These are phyloP conservation scores for Dioszegia hungarica DNA, from an alignment of 768 basidiomycete species.

Conservation along the genomic window DNA sequence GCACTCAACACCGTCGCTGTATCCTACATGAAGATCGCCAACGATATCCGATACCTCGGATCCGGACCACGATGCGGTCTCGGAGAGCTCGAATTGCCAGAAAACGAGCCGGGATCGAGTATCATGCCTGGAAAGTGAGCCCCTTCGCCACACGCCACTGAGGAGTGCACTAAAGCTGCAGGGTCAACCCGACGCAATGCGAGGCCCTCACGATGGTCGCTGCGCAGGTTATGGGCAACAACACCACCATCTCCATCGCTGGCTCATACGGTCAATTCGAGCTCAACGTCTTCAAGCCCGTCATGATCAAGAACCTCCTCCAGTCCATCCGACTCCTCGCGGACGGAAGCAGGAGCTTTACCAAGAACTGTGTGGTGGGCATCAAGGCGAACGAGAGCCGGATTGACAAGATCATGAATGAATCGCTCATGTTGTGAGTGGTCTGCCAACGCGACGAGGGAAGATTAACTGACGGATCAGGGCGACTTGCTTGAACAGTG, in stretches of 20 bases:
- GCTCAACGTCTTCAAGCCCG: conserved; percentile 99
- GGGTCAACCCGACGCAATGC: conserved; percentile 96
- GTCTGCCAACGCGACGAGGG: not conserved
- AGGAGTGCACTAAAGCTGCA: conserved; percentile 7
- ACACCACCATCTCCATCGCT: conserved; percentile 84
- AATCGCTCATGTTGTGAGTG: conserved; percentile 79
- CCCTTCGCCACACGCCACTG: not conserved
- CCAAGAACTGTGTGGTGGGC: conserved; percentile 92
- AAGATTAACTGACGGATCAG: conserved; percentile 10
- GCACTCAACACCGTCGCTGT: conserved; percentile 94
- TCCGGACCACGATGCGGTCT: conserved; percentile 97
- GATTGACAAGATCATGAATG: conserved; percentile 80
- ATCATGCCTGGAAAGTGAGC: conserved; percentile 93
- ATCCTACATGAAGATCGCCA: conserved; percentile 98
- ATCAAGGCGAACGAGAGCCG: conserved; percentile 94
- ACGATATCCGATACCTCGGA: conserved; percentile 95
- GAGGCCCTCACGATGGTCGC: conserved; percentile 99
- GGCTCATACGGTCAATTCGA: conserved; percentile 97
- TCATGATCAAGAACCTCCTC: conserved; percentile 95
- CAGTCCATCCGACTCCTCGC: conserved; percentile 90
- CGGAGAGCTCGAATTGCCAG: conserved; percentile 87
- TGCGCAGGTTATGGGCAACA: conserved; percentile 97
- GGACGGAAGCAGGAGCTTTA: conserved; percentile 93
- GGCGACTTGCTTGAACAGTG: conserved; percentile 92
- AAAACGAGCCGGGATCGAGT: conserved; percentile 97